Evolutionary conservation across 2,329 filamentous ascomycete genomes (phyloP), one percentile per base, ranked within the genome.

Genomic region (Botrytis galanthina): DNA sequence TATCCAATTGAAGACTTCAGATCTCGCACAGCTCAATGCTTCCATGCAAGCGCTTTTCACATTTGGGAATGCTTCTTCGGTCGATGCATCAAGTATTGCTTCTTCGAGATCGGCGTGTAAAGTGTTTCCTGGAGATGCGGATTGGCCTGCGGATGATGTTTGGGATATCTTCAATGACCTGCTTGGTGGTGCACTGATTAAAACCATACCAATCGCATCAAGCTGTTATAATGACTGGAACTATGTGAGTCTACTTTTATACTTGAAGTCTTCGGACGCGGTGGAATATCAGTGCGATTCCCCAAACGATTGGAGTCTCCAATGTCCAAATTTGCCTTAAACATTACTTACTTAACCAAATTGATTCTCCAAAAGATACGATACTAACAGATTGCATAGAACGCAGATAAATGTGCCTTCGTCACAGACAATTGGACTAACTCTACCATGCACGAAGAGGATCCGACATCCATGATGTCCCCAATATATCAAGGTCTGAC

Each of bases 141-240:
- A 79, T 61, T 89, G 87, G 87, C 88, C 87, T 0, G 83, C 83
- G 0, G 73, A 82, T n/a, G 75, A 80, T 0, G 79, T 79, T 10
- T 89, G 87, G 87, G 74, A 78, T 7, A 76, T 78, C 18, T 82
- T 89, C 69, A 86, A 88, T 79, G 76, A 81, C 20, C 83, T 84
- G 8, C 78, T 83, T n/a, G 80, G 79, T 16, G 84, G 85, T 18
- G 79, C 80, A 42, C 81, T 88, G 48, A 79, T 87, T 71, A 81
- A 79, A 62, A 82, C 86, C 35, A 67, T 81, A 74, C 84, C 86
- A 73, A 81, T 83, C 22, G 85, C 83, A 76, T 81, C 82, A 16
- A 37, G 44, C 22, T 67, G 46, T 51, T 67, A 54, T 37, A 51
- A n/a, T 32, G 46, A 42, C 18, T 48, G 39, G n/a, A 10, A 35